phyloP scores from a whole-genome alignment of 176 grass and related monocot species.

The Rhynchospora pubera region DNA sequence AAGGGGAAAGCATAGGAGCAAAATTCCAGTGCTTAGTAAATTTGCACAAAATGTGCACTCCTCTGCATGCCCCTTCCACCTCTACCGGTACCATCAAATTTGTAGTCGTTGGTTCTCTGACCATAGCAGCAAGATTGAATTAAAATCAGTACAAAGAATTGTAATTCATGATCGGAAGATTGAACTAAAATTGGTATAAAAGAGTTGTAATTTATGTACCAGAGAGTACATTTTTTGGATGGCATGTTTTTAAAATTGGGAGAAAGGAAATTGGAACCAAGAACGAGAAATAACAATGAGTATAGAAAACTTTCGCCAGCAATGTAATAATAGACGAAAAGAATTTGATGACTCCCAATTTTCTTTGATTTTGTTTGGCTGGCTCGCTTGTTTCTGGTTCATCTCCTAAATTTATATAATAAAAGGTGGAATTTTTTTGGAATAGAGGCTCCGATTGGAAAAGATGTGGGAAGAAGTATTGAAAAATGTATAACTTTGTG shows the following conservation, averaged over 20 bases:
- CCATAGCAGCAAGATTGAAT: neutral
- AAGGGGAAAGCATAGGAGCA: neutral
- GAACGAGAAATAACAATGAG: neutral
- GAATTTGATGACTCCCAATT: neutral
- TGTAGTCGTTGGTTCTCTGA: neutral
- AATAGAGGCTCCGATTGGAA: too few relatives aligned
- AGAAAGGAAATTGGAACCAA: neutral
- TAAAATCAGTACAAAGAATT: neutral
- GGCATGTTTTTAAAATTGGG: neutral
- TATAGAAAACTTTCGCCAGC: neutral
- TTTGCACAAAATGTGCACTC: conserved; percentile 26
- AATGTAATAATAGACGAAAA: neutral
- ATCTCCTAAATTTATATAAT: conserved; percentile 5
- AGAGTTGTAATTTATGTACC: neutral
- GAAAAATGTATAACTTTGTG: too few relatives aligned
- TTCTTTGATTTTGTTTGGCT: neutral
- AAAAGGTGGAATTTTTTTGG: neutral
- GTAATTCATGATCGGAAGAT: too few relatives aligned
- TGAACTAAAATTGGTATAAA: neutral
- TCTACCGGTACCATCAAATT: conserved; percentile 39
- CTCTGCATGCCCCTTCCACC: conserved; percentile 99
- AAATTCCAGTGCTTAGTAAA: neutral
- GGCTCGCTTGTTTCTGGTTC: neutral
- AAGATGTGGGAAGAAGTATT: too few relatives aligned
- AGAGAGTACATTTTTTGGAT: neutral